phyloP scores from a whole-genome alignment of 176 grass and related monocot species.

The Musa schizocarpa region DNA sequence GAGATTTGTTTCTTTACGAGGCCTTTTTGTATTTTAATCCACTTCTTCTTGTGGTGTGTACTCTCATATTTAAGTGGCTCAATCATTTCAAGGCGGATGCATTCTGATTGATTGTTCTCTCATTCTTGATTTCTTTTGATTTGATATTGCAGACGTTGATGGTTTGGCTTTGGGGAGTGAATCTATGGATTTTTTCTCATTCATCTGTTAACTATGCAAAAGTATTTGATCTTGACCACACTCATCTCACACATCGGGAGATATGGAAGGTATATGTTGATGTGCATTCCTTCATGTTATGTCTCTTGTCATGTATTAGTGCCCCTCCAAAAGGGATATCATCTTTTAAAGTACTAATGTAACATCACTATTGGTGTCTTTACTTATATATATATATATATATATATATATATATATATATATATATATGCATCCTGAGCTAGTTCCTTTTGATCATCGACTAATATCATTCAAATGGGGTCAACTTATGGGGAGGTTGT shows the following conservation, averaged over 20 bases:
- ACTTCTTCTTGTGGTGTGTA: constrained; percentile 84
- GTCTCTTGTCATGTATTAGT: not conserved
- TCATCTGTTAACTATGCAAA: constrained; percentile 77
- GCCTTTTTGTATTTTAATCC: constrained; percentile 96
- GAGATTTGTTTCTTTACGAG: constrained; percentile 90
- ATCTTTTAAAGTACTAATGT: too few species aligned
- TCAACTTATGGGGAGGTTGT: too few species aligned
- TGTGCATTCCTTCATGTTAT: not conserved
- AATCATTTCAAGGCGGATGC: not conserved
- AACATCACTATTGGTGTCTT: too few species aligned
- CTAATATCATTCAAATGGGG: too few species aligned
- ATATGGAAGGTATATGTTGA: constrained; percentile 76
- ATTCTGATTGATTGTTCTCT: not conserved
- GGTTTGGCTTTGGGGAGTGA: constrained; percentile 99
- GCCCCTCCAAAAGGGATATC: not conserved
- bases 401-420: too few species aligned
- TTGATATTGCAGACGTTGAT: constrained; percentile 60
- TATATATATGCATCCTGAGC: too few species aligned
- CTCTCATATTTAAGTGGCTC: not conserved
- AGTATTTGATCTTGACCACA: constrained; percentile 87
- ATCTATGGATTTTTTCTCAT: constrained; percentile 85
- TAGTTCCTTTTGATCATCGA: too few species aligned
- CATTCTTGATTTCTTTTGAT: constrained; percentile 9
- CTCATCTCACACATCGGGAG: constrained; percentile 79
- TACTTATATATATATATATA: too few species aligned